Conservation (phyloP, 2,329 filamentous ascomycete genomes). For the Trichoderma gracile region DNA sequence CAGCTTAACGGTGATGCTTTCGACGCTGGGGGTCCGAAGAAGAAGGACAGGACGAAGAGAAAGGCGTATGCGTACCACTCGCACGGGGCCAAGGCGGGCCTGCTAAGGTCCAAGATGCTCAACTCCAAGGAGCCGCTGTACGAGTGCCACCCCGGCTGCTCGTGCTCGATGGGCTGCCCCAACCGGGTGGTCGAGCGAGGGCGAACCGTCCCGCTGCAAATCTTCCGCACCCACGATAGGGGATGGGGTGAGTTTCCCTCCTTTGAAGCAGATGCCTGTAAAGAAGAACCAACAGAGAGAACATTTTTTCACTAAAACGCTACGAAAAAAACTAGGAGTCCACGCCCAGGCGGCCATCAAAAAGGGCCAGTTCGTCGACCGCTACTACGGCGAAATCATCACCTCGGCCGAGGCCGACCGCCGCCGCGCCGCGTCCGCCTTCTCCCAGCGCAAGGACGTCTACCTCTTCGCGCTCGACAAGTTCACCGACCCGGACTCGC, state of each 20-base stretch:
- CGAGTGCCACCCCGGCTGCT: constrained; percentile 74
- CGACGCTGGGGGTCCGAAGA: constrained; percentile 35
- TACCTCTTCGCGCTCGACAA: constrained; percentile 85
- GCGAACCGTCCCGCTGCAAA: constrained; percentile 68
- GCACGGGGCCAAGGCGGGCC: constrained; percentile 52
- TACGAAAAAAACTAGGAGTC: constrained; percentile 59
- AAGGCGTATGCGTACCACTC: constrained; percentile 65
- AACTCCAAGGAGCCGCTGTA: constrained; percentile 66
- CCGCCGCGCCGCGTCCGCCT: constrained; percentile 58
- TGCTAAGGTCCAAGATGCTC: constrained; percentile 54
- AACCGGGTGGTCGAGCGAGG: constrained; percentile 78
- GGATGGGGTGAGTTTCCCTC: constrained; percentile 75
- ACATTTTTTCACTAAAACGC: no score
- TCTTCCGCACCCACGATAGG: constrained; percentile 71
- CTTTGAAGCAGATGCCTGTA: no score
- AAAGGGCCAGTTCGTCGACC: constrained; percentile 76
- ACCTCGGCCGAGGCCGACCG: constrained; percentile 63
- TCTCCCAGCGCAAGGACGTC: constrained; percentile 66
- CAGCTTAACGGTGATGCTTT: not conserved
- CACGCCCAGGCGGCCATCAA: constrained; percentile 64
- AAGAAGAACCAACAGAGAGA: no score
- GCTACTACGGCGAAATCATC: constrained; percentile 73
- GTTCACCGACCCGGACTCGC: constrained; percentile 61
- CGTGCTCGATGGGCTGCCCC: constrained; percentile 64
- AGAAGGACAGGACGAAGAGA: constrained; percentile 30